phyloP scores from a whole-genome alignment of 257 asterid species.

The Gentiana straminea region DNA sequence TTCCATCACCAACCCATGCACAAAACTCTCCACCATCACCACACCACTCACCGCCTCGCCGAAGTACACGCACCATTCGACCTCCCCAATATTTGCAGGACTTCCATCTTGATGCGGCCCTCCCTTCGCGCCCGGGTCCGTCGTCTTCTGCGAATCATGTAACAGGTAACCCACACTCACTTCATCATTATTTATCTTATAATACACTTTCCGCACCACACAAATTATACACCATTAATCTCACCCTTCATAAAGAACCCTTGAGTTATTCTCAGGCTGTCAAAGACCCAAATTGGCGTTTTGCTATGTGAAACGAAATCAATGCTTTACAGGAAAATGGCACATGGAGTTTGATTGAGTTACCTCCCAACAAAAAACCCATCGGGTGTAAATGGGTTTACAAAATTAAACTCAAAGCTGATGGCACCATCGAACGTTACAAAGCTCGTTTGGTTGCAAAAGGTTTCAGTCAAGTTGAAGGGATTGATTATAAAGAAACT shows the following conservation, averaged over 20 bases:
- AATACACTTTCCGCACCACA: neutral
- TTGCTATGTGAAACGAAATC: neutral
- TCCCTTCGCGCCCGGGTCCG: too few species aligned
- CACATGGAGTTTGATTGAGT: neutral
- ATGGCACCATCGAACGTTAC: neutral
- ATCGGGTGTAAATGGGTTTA: constrained; percentile 1
- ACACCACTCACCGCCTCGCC: too few species aligned
- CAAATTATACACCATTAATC: neutral
- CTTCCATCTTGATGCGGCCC: too few species aligned
- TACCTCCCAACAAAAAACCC: neutral
- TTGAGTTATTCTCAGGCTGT: neutral
- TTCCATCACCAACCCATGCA: too few species aligned
- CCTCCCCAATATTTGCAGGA: too few species aligned
- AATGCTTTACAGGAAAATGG: neutral
- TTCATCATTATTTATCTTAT: neutral
- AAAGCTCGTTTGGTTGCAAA: neutral
- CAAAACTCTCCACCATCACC: too few species aligned
- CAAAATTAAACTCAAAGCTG: neutral
- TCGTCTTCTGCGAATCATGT: too few species aligned
- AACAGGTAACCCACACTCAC: too few species aligned
- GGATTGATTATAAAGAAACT: too few species aligned
- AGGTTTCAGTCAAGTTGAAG: too few species aligned
- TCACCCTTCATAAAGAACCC: neutral
- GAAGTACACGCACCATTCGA: too few species aligned
- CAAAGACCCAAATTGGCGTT: neutral